These are phyloP conservation scores for Pichia sp. DNA, from an alignment of 1,139 yeast genomes.

Conservation along the genomic window DNA sequence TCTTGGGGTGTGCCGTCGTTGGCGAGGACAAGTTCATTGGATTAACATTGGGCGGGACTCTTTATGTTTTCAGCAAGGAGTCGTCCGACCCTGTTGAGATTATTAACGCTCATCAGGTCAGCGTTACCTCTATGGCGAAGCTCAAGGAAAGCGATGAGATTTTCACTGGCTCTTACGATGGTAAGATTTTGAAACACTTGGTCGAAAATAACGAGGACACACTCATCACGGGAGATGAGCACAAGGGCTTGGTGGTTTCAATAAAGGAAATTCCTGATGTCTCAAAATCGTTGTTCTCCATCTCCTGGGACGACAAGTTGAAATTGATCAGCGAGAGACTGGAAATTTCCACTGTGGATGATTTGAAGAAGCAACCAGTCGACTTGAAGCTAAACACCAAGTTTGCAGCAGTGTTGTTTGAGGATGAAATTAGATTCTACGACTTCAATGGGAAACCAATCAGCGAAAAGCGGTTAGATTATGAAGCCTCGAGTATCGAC, in stretches of 20 bases:
- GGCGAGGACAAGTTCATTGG: constrained; percentile 60
- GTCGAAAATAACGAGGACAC: constrained; percentile 31
- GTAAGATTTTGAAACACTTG: constrained; percentile 61
- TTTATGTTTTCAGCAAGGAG: constrained; percentile 52
- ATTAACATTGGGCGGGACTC: constrained; percentile 66
- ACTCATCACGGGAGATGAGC: constrained; percentile 41
- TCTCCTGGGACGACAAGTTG: constrained; percentile 89
- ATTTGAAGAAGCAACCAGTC: constrained; percentile 59
- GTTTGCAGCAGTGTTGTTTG: constrained; percentile 45
- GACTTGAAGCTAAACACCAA: constrained; percentile 37
- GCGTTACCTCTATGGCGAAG: constrained; percentile 58
- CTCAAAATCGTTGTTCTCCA: constrained; percentile 35
- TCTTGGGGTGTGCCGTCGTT: constrained; percentile 74
- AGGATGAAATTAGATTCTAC: constrained; percentile 40
- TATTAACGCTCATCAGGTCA: constrained; percentile 75
- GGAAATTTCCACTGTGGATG: constrained; percentile 25
- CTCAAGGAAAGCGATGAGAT: constrained; percentile 26
- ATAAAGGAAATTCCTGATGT: constrained; percentile 30
- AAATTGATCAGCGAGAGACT: constrained; percentile 39
- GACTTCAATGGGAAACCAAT: constrained; percentile 26
- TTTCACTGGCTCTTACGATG: constrained; percentile 81
- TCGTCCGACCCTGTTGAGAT: constrained; percentile 41
- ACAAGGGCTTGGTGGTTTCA: constrained; percentile 56
- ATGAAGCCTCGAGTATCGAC: constrained; percentile 42
- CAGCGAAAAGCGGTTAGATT: constrained; percentile 32